Conservation (phyloP, 2,329 filamentous ascomycete species). For the Verticillium albo-atrum region DNA sequence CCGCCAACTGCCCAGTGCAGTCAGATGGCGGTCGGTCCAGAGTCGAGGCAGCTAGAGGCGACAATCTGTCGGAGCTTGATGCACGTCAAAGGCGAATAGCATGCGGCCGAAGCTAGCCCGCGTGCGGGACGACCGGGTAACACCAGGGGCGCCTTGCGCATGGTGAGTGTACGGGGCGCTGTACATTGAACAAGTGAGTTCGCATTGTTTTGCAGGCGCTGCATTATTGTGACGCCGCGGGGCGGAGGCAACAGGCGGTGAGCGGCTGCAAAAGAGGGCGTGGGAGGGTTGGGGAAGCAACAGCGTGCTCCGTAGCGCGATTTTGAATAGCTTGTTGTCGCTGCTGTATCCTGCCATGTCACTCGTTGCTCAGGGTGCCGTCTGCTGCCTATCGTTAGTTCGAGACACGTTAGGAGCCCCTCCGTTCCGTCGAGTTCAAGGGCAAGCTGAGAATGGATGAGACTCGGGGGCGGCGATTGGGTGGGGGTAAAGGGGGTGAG, state of each 20-base stretch:
- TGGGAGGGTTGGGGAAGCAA: not conserved
- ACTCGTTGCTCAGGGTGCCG: not conserved
- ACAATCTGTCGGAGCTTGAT: not conserved
- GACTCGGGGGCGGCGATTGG: not conserved
- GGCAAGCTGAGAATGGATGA: not conserved
- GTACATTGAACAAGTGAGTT: not conserved
- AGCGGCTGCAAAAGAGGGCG: not conserved
- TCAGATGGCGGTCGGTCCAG: not conserved
- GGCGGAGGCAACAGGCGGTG: constrained; percentile 1
- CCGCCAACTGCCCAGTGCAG: not conserved
- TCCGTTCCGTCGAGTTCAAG: not conserved
- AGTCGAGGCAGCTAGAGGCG: not conserved
- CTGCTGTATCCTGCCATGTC: not conserved
- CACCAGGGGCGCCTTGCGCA: not conserved
- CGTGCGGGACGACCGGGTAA: not conserved
- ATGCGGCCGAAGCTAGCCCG: not conserved
- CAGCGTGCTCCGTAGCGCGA: not conserved
- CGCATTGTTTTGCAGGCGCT: not conserved
- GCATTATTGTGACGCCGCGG: not conserved
- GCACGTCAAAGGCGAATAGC: not conserved
- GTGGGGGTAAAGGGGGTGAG: not conserved
- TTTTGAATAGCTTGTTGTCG: not conserved
- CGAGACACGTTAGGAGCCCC: not conserved
- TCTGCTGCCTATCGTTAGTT: not conserved
- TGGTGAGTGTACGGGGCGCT: not conserved